Evolutionary conservation across 1,284 basidiomycete genomes (phyloP).

Genomic region (Microbotryum saponariae): DNA sequence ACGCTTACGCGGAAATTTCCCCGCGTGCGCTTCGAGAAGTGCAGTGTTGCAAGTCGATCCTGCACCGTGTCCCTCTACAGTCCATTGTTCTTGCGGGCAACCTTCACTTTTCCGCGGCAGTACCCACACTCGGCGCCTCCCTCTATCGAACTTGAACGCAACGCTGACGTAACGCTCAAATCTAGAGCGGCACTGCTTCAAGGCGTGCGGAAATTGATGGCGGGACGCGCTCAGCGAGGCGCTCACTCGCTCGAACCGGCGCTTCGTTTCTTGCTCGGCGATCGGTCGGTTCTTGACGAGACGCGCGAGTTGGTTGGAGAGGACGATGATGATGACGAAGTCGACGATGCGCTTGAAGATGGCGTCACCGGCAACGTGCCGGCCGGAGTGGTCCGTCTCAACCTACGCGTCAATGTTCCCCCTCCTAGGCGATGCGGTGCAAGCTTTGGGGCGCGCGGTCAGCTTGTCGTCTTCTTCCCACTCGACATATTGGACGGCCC

Average conservation of each 20-base stretch:
- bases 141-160: slow-evolving; percentile 71
- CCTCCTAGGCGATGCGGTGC: slow-evolving; percentile 73
- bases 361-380: slow-evolving; percentile 41
- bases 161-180: slow-evolving; percentile 66
- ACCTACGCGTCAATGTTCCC: slow-evolving; percentile 56
- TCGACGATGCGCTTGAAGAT: slow-evolving; percentile 25
- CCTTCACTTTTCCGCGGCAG: slow-evolving; percentile 75
- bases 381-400: slow-evolving; percentile 47
- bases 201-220: slow-evolving; percentile 62
- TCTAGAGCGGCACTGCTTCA: slow-evolving; percentile 67
- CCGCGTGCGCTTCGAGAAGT: slow-evolving; percentile 76
- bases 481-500: slow-evolving; percentile 18
- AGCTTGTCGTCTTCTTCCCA: slow-evolving; percentile 33
- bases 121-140: slow-evolving; percentile 66
- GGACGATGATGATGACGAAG: slow-evolving; percentile 35
- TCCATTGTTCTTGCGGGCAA: slow-evolving; percentile 77
- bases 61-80: slow-evolving; percentile 81
- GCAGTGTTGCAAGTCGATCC: slow-evolving; percentile 57
- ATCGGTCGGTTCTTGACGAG: slow-evolving; percentile 32
- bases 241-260: slow-evolving; percentile 75
- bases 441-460: slow-evolving; percentile 77
- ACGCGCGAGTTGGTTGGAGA: slow-evolving; percentile 41
- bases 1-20: slow-evolving; percentile 64
- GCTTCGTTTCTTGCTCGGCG: slow-evolving; percentile 67
- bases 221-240: slow-evolving; percentile 44